phyloP scores from a whole-genome alignment of 2,329 filamentous ascomycete genomes.

The Penicillium sp. region DNA sequence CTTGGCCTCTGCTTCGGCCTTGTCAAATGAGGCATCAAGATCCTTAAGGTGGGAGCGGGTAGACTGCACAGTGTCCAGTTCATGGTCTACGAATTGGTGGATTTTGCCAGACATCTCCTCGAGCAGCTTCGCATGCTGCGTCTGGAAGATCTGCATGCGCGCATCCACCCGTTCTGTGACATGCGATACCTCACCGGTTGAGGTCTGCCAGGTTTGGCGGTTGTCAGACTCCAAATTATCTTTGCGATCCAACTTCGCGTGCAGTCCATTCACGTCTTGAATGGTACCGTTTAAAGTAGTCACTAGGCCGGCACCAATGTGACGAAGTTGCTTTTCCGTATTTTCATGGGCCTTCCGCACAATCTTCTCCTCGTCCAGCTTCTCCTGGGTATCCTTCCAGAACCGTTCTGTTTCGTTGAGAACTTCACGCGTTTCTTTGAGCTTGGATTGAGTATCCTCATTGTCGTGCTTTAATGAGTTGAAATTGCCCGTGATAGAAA shows the following conservation, averaged over 20 bases:
- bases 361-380: slow-evolving; percentile 74
- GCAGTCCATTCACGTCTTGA: slow-evolving; percentile 74
- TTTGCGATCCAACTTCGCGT: slow-evolving; percentile 81
- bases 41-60: slow-evolving; percentile 70
- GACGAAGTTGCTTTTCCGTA: slow-evolving; percentile 75
- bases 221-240: slow-evolving; percentile 81
- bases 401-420: slow-evolving; percentile 87
- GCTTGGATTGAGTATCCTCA: slow-evolving; percentile 67
- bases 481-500: slow-evolving; percentile 81
- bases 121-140: slow-evolving; percentile 71
- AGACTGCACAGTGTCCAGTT: slow-evolving; percentile 68
- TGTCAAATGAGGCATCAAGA: slow-evolving; percentile 66
- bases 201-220: slow-evolving; percentile 72
- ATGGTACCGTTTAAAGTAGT: slow-evolving; percentile 76
- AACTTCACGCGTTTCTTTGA: slow-evolving; percentile 78
- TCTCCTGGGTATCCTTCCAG: slow-evolving; percentile 71
- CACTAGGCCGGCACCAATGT: slow-evolving; percentile 73
- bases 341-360: slow-evolving; percentile 80
- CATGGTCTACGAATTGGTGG: slow-evolving; percentile 71
- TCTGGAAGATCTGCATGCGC: slow-evolving; percentile 70
- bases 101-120: slow-evolving; percentile 68
- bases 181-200: slow-evolving; percentile 71
- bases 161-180: slow-evolving; percentile 76
- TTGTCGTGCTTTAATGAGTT: slow-evolving; percentile 87
- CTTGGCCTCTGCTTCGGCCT: slow-evolving; percentile 67